Evolutionary conservation across 139 green algal genomes (phyloP).

Genomic region (Nannochloris sp.): DNA sequence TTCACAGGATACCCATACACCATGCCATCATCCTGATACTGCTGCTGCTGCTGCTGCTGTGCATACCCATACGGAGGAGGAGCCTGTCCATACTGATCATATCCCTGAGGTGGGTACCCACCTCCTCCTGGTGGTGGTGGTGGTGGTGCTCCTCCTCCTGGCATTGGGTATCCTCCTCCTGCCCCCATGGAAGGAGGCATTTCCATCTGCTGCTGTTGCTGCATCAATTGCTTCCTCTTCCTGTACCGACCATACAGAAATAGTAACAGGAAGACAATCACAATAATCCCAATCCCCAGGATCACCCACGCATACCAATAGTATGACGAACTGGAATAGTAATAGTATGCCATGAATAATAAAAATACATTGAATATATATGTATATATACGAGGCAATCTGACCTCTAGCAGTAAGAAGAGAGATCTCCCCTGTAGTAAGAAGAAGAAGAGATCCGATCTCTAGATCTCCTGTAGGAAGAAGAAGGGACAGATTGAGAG

Average conservation of each 20-base stretch:
- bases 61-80: neutral
- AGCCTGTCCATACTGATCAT: neutral
- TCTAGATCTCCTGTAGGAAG: too few relatives aligned
- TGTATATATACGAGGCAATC: too few relatives aligned
- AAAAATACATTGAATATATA: too few relatives aligned
- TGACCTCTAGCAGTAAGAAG: too few relatives aligned
- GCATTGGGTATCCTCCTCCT: neutral
- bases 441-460: too few relatives aligned
- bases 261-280: neutral
- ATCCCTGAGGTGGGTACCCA: neutral
- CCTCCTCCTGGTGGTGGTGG: too few relatives aligned
- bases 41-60: neutral
- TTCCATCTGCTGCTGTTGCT: neutral
- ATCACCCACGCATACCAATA: neutral
- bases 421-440: too few relatives aligned
- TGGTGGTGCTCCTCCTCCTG: too few relatives aligned
- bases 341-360: neutral
- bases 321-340: neutral
- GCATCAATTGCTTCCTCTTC: neutral
- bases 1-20: too few relatives aligned
- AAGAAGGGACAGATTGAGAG: too few relatives aligned
- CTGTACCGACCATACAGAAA: neutral
- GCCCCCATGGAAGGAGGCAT: neutral
- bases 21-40: too few relatives aligned
- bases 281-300: neutral